Percentiles rank a stretch among this genome's conserved stretches.
Evolutionary conservation across 805 yeast species (phyloP).

Genomic region (Ogataea siamensis): DNA sequence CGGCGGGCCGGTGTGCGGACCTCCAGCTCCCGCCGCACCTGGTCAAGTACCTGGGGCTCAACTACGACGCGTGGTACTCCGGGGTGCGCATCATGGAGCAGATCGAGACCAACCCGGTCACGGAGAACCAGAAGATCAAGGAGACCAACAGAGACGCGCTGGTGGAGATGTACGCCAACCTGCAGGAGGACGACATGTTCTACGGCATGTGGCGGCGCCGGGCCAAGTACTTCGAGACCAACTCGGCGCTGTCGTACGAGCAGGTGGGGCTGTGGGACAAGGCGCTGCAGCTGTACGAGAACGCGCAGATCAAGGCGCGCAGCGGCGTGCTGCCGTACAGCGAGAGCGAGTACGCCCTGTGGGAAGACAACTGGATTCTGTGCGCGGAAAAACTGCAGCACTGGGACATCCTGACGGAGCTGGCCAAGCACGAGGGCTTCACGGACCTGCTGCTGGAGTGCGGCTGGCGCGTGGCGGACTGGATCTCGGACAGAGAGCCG

Average conservation of each 20-base stretch:
- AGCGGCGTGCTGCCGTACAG: conserved; percentile 94
- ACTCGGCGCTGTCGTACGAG: conserved; percentile 88
- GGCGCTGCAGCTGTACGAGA: conserved; percentile 90
- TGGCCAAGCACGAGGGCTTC: conserved; percentile 97
- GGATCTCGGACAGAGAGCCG: conserved; percentile 94
- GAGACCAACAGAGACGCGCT: conserved; percentile 90
- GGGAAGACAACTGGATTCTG: conserved; percentile 99
- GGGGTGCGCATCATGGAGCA: conserved; percentile 82
- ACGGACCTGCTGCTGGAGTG: conserved; percentile 94
- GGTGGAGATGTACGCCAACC: conserved; percentile 79
- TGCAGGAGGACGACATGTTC: conserved; percentile 95
- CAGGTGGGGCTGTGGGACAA: conserved; percentile 94
- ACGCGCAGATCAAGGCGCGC: conserved; percentile 94
- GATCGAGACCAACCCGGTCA: conserved; percentile 43
- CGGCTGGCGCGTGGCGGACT: conserved; percentile 99
- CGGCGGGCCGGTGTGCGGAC: conserved; percentile 68
- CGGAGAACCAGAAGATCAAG: conserved; percentile 67
- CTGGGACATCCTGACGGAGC: conserved; percentile 95
- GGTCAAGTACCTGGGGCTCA: conserved; percentile 80
- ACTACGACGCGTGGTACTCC: conserved; percentile 89
- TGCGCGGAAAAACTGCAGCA: conserved; percentile 97
- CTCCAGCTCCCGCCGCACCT: conserved; percentile 91
- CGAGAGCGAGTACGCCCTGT: conserved; percentile 88
- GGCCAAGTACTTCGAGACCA: conserved; percentile 91
- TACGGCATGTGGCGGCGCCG: conserved; percentile 97